Evolutionary conservation across 352 stramenopile genomes (phyloP).

Genomic region (Phytophthora sansomeana): DNA sequence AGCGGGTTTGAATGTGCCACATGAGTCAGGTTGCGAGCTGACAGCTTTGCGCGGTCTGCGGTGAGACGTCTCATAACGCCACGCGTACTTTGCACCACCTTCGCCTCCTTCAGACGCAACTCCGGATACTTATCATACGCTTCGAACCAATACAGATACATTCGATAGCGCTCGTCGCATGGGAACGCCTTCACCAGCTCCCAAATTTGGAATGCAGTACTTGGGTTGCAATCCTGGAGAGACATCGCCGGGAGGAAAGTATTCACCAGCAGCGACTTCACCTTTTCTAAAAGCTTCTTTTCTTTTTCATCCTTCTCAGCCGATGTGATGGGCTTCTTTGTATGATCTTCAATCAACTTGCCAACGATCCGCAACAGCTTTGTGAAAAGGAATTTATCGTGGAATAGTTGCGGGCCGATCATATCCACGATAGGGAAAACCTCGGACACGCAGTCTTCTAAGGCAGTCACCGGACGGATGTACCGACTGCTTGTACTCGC

Average conservation of each 20-base stretch:
- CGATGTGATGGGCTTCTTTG: slow-evolving; percentile 26
- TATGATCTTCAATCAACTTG: slow-evolving; percentile 58
- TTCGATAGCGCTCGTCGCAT: slow-evolving; percentile 80
- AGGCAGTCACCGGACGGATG: slow-evolving; percentile 44
- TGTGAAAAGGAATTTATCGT: slow-evolving; percentile 76
- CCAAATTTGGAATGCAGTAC: slow-evolving; percentile 82
- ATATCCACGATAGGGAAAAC: slow-evolving; percentile 72
- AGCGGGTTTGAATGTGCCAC: slow-evolving; percentile 94
- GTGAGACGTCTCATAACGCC: slow-evolving; percentile 85
- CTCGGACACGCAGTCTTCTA: slow-evolving; percentile 54
- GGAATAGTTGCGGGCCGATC: slow-evolving; percentile 70
- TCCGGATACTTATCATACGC: slow-evolving; percentile 64
- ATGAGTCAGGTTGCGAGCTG: slow-evolving; percentile 82
- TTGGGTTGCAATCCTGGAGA: slow-evolving; percentile 79
- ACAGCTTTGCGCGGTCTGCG: slow-evolving; percentile 81
- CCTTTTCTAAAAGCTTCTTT: slow-evolving; percentile 31
- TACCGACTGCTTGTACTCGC: slow-evolving; percentile 31
- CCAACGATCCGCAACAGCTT: slow-evolving; percentile 75
- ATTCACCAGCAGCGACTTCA: slow-evolving; percentile 66
- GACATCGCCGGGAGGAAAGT: slow-evolving; percentile 82
- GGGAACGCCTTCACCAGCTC: slow-evolving; percentile 80
- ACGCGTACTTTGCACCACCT: slow-evolving; percentile 75
- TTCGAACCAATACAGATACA: slow-evolving; percentile 85
- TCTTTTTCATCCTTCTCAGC: slow-evolving; percentile 24
- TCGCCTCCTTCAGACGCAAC: slow-evolving; percentile 73